Evolutionary conservation across 106 monocot genomes (phyloP), one percentile per base, ranked within the genome.

Genomic region (Vanilla planifolia): DNA sequence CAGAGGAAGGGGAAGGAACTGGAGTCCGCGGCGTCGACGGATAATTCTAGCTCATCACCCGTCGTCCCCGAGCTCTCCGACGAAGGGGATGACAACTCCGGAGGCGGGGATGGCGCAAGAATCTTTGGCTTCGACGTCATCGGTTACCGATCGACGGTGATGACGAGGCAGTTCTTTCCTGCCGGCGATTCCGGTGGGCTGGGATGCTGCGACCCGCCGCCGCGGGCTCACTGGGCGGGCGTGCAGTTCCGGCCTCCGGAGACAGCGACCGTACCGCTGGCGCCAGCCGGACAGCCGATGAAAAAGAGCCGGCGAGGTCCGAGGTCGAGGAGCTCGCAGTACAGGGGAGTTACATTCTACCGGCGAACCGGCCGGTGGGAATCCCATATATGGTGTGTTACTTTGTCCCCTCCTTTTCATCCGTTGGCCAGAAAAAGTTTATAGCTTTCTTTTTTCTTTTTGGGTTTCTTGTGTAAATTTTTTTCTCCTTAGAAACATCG

Each of bases 291-390:
- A 34, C 64, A 57, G 17, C 44, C 66, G 52, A 42, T 41, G 37
- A 78, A 71, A 69, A 75, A 79, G 72, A 87, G 71, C 48, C 74
- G 86, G 53, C 67, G 96, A 39, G 96, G 96, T 3, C 96, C 96
- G 3, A 69, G 91, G 44, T 96, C 96, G 8, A 71, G 87, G 67
- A 96, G 91, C 67, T 96, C 96, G 5, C 91, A 96, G 75, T 96
- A 96, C 67, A 78, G 91, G 10, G 96, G 96, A 5, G 96, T 96
- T 44, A 96, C 96, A 34, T 96, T 96, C 64, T 96, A 96, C 71
- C 67, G 96, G 55, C 78, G 96, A 50, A 91, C 91, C 25, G 91
- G 96, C 43, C 78, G 96, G 43, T 96, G 96, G 96, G 96, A 96
- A 71, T 96, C 96, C 40, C 96, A 96, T 62, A 96, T 96, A 51